phyloP scores from a whole-genome alignment of 768 basidiomycete genomes.

The Phylloporus scabripes region DNA sequence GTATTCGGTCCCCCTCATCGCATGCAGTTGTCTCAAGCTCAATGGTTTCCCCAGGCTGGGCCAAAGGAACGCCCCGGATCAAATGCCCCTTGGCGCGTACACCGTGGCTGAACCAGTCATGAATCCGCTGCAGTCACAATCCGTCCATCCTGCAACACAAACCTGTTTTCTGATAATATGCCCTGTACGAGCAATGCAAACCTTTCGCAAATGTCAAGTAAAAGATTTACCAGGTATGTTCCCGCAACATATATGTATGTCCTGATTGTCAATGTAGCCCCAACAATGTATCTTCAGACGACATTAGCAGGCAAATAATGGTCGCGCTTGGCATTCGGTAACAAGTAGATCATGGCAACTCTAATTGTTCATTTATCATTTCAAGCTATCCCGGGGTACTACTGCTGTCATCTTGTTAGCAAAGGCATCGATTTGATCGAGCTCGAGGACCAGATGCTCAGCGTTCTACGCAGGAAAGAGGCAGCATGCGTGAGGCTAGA shows the following conservation, averaged over 20 bases:
- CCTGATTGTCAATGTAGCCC: too few species aligned
- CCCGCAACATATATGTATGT: too few species aligned
- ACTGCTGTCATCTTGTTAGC: not conserved
- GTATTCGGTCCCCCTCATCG: too few species aligned
- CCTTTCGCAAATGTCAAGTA: slow-evolving; percentile 7
- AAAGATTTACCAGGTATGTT: slow-evolving; percentile 11
- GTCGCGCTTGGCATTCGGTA: slow-evolving; percentile 9
- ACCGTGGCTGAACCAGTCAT: not conserved
- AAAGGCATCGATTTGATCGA: slow-evolving; percentile 10
- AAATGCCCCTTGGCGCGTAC: not conserved
- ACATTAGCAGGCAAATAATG: slow-evolving; percentile 11
- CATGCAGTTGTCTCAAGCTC: too few species aligned
- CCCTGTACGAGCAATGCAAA: not conserved
- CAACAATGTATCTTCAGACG: slow-evolving; percentile 4
- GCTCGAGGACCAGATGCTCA: not conserved
- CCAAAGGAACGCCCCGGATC: too few species aligned
- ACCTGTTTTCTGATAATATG: slow-evolving; percentile 11
- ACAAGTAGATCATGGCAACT: not conserved
- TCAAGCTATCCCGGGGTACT: not conserved
- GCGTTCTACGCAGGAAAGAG: not conserved
- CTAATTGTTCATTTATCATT: slow-evolving; percentile 24
- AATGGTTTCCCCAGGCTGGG: too few species aligned
- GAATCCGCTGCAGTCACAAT: slow-evolving; percentile 18
- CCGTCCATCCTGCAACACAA: slow-evolving; percentile 19
- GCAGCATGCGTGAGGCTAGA: not conserved